Conservation (phyloP, 2,329 filamentous ascomycete genomes). For the Arthroderma sp. region DNA sequence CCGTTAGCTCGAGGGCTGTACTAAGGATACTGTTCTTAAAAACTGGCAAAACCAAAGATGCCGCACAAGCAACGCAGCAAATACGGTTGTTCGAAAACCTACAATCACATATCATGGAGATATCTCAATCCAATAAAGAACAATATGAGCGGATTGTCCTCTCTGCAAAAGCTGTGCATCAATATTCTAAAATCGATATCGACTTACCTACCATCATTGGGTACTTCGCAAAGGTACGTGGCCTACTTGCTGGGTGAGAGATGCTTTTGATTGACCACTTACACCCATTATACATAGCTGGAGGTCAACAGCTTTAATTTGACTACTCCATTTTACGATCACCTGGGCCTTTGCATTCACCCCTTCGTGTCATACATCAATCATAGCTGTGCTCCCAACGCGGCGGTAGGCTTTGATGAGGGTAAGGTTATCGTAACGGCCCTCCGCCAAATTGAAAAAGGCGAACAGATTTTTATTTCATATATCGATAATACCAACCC, state of each 20-base stretch:
- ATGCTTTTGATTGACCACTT: background rate
- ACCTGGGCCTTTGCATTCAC: constrained; percentile 47
- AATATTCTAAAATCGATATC: constrained; percentile 38
- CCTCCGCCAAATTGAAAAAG: constrained; percentile 38
- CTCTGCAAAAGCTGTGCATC: constrained; percentile 41
- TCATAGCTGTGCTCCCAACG: constrained; percentile 51
- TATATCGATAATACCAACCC: constrained; percentile 48
- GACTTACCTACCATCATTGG: constrained; percentile 29
- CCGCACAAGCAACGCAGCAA: constrained; percentile 24
- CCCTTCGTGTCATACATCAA: constrained; percentile 43
- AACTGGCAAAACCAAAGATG: constrained; percentile 22
- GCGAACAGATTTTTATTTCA: constrained; percentile 47
- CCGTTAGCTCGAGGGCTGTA: constrained; percentile 43
- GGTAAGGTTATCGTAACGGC: constrained; percentile 38
- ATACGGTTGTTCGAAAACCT: constrained; percentile 33
- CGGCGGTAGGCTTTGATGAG: constrained; percentile 45
- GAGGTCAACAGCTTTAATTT: constrained; percentile 47
- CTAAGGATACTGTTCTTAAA: constrained; percentile 40
- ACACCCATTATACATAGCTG: constrained; percentile 25
- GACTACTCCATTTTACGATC: constrained; percentile 42
- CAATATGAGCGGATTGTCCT: constrained; percentile 35
- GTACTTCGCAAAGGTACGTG: constrained; percentile 35
- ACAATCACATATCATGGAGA: constrained; percentile 37
- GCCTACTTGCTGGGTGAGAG: background rate
- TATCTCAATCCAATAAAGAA: constrained; percentile 27